Evolutionary conservation across 176 grass and related monocot genomes (phyloP), one percentile per base, ranked within the genome.

Genomic region (Avena eriantha): DNA sequence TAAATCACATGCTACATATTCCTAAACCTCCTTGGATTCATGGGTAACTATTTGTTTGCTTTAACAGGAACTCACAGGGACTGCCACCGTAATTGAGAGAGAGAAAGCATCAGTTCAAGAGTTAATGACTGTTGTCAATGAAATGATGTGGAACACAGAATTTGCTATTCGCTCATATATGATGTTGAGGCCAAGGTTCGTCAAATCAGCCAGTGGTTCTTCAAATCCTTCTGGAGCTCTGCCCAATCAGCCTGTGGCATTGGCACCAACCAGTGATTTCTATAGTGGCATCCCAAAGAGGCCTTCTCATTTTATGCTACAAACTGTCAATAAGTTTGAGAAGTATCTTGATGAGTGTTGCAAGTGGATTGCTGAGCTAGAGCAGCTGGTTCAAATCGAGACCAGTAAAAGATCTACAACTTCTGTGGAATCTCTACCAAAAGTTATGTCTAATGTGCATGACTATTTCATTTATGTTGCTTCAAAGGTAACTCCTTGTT

Each of bases 401-500:
- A 88, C 63, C 34, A 92, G 88, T 84, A 96, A 85, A 92, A 91
- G 74, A 24, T 84, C 89, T 50, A 88, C 86, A 39, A 84, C 84
- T 76, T 94, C 94, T 77, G 65, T 99, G n/a, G 90, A 99, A 84
- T 89, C 92, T 71, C 75, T 99, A 59, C 97, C 94, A 0, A 94
- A 94, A 94, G 97, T 99, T 80, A 94, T 99, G 82, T 94, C 89
- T 7, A 96, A 99, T 88, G 90, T 96, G 82, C 97, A 99, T 76
- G 97, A 96, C 72, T 99, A 96, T 85, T 96, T 99, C 77, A 93
- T 99, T 49, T 92, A 81, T 92, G 94, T 99, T 75, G 92, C 97
- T 88, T 95, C 94, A 33, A 99, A 99, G 94, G 97, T 96, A 89
- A 84, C 36, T 21, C 14, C 10, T 73, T 33, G 5, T 34, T 96